Conservation (phyloP, 192 early-diverging fungal genomes). For the Gonapodya prolifera region DNA sequence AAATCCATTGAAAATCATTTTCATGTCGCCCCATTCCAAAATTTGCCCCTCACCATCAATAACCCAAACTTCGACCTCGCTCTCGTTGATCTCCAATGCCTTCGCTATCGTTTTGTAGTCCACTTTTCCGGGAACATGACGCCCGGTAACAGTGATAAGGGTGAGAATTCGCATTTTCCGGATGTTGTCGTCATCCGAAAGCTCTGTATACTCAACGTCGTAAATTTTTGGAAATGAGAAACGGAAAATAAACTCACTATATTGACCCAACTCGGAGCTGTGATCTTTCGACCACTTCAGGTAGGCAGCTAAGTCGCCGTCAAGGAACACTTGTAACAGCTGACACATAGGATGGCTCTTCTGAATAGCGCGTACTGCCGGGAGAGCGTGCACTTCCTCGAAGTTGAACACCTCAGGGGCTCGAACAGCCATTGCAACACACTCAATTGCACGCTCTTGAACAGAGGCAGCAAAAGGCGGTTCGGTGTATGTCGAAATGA, state of each 20-base stretch:
- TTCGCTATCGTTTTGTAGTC: constrained; percentile 59
- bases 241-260: constrained; percentile 24
- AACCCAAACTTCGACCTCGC: constrained; percentile 89
- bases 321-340: constrained; percentile 56
- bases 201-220: not conserved
- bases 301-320: constrained; percentile 51
- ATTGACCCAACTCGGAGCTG: constrained; percentile 30
- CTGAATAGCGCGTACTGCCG: constrained; percentile 46
- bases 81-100: constrained; percentile 58
- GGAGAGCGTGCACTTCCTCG: constrained; percentile 57
- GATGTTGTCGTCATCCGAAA: not conserved
- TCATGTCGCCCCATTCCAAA: not conserved
- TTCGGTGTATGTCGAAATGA: constrained; percentile 40
- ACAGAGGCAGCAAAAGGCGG: constrained; percentile 23
- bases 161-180: constrained; percentile 79
- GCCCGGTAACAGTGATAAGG: constrained; percentile 62
- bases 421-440: constrained; percentile 52
- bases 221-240: not conserved
- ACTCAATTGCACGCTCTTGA: constrained; percentile 42
- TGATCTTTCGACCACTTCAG: constrained; percentile 44
- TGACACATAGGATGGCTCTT: constrained; percentile 38
- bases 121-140: constrained; percentile 48
- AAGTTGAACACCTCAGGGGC: constrained; percentile 62
- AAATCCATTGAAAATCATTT: not conserved
- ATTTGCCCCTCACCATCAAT: constrained; percentile 50